phyloP scores from a whole-genome alignment of 2,329 filamentous ascomycete species.

The Colletotrichum lindemuthianum region DNA sequence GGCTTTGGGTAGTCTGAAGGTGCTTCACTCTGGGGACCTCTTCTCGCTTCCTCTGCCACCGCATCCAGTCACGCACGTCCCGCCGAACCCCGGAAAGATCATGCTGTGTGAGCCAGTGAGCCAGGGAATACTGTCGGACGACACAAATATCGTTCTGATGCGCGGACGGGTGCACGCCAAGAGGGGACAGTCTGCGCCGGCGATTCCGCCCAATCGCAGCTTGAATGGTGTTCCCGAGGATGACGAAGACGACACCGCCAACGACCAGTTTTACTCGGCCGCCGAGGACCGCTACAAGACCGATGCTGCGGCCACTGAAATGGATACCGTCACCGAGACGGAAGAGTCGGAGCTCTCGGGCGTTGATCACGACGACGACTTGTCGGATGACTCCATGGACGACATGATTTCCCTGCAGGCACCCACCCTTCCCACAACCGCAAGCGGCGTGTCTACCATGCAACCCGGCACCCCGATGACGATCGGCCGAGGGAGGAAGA shows the following conservation, averaged over 20 bases:
- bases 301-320: constrained; percentile 67
- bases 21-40: constrained; percentile 87
- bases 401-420: constrained; percentile 91
- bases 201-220: constrained; percentile 58
- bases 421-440: constrained; percentile 80
- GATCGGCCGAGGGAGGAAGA: constrained; percentile 69
- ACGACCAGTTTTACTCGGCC: constrained; percentile 92
- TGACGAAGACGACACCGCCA: constrained; percentile 86
- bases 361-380: constrained; percentile 73
- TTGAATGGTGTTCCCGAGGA: constrained; percentile 69
- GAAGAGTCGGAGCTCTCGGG: constrained; percentile 69
- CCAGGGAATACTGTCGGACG: constrained; percentile 81
- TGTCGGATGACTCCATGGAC: constrained; percentile 91
- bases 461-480: constrained; percentile 85
- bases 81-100: constrained; percentile 86
- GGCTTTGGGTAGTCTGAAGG: constrained; percentile 75
- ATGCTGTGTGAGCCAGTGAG: constrained; percentile 94
- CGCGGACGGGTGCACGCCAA: constrained; percentile 68
- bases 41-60: constrained; percentile 80
- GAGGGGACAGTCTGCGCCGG: constrained; percentile 57
- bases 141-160: constrained; percentile 86
- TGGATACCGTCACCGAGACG: constrained; percentile 68
- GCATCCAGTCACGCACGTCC: constrained; percentile 87
- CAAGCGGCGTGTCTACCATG: constrained; percentile 82
- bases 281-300: constrained; percentile 79